phyloP scores from a whole-genome alignment of 2,329 filamentous ascomycete species.

The Graphiopsis chlorocephala region DNA sequence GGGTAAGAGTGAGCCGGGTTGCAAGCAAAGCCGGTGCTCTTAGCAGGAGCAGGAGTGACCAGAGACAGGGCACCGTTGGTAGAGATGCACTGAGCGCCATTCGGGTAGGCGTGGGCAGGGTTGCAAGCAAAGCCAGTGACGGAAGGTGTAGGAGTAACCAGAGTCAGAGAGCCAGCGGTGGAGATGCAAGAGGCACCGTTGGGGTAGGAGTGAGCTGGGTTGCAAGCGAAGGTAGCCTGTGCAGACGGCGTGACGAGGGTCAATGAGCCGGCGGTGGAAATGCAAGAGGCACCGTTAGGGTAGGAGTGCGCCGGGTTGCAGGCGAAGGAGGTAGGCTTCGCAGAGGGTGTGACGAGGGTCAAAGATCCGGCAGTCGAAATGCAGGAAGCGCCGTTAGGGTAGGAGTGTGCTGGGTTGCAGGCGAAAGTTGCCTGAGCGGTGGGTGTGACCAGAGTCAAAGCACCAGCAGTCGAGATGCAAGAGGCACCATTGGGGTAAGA shows the following conservation, averaged over 20 bases:
- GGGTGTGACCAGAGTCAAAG: constrained; percentile 20
- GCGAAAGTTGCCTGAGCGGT: constrained; percentile 13
- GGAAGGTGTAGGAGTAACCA: constrained; percentile 16
- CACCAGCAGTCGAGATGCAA: constrained; percentile 23
- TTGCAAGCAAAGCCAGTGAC: constrained; percentile 23
- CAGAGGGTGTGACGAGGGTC: constrained; percentile 17
- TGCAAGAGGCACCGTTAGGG: constrained; percentile 21
- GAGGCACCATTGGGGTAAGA: constrained; percentile 22
- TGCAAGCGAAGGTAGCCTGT: constrained; percentile 18
- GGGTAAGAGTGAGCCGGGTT: constrained; percentile 23
- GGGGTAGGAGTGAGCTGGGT: constrained; percentile 21
- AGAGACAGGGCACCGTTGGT: constrained; percentile 20
- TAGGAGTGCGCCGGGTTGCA: constrained; percentile 23
- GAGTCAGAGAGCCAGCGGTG: constrained; percentile 18
- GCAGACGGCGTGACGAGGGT: constrained; percentile 16
- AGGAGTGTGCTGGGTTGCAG: constrained; percentile 21
- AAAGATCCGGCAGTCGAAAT: constrained; percentile 18
- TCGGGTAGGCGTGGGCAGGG: constrained; percentile 25
- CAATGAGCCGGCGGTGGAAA: constrained; percentile 17
- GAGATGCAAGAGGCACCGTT: constrained; percentile 22
- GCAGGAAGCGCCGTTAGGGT: constrained; percentile 22
- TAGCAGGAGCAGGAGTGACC: constrained; percentile 17
- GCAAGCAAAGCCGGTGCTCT: constrained; percentile 16
- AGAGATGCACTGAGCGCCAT: constrained; percentile 22
- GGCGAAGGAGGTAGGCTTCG: background rate